phyloP scores from a whole-genome alignment of 139 green algal species.

The Mesotaenium endlicherianum region DNA sequence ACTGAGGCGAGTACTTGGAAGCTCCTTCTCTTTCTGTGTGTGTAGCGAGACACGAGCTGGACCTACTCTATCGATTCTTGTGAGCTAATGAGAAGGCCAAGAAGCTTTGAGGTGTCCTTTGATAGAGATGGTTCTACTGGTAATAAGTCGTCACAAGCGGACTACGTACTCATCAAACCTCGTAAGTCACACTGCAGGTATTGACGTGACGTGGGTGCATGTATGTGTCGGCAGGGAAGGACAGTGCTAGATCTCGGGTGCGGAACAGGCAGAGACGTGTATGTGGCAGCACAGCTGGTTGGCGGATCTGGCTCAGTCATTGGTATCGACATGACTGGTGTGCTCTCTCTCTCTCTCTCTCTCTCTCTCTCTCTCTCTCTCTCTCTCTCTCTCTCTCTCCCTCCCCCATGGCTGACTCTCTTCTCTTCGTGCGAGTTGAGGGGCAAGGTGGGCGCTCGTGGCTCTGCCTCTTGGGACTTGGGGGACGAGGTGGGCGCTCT shows the following conservation, averaged over 20 bases:
- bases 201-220: too few relatives aligned
- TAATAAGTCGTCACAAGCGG: too few relatives aligned
- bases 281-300: conserved; percentile 85
- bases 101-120: too few relatives aligned
- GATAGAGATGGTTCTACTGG: too few relatives aligned
- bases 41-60: too few relatives aligned
- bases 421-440: not conserved
- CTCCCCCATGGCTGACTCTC: not conserved
- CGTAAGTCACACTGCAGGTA: too few relatives aligned
- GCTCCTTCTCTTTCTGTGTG: too few relatives aligned
- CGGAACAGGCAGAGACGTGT: conserved; percentile 89
- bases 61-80: too few relatives aligned
- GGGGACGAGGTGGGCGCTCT: not conserved
- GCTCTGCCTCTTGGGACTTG: not conserved
- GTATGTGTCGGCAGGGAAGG: conserved; percentile 16
- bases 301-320: conserved; percentile 58
- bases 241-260: conserved; percentile 67
- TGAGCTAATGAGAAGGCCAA: too few relatives aligned
- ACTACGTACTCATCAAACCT: too few relatives aligned
- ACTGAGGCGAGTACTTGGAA: too few relatives aligned
- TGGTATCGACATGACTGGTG: conserved; percentile 94
- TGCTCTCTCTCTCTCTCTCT: conserved; percentile 23
- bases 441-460: not conserved
- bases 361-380: conserved; percentile 20
- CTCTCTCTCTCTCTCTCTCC: not conserved